Evolutionary conservation across 139 green algal genomes (phyloP).

Genomic region (Coelastrella sp.): DNA sequence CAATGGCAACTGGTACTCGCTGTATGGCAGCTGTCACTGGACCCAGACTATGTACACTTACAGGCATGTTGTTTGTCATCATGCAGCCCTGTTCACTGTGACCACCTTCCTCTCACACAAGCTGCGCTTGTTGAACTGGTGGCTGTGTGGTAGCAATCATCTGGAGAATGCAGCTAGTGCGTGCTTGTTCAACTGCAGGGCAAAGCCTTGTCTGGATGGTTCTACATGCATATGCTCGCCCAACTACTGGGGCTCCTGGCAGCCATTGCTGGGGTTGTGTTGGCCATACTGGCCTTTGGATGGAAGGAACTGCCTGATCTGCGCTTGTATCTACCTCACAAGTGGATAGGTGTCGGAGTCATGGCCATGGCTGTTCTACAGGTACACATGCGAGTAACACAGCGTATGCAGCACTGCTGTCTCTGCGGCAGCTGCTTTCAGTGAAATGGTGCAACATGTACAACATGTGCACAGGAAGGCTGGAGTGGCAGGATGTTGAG

Average conservation of each 20-base stretch:
- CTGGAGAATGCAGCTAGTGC: not conserved
- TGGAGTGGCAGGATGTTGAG: not conserved
- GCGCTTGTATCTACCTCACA: conserved; percentile 34
- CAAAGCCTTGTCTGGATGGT: conserved; percentile 18
- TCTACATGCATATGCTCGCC: conserved; percentile 8
- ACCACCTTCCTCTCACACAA: not conserved
- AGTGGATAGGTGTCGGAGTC: conserved; percentile 30
- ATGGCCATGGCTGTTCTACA: conserved; percentile 37
- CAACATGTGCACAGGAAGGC: not conserved
- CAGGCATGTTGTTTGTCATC: not conserved
- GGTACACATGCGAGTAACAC: not conserved
- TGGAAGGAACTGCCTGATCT: conserved; percentile 35
- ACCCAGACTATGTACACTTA: not conserved
- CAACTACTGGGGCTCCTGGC: conserved; percentile 8
- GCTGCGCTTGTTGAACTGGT: not conserved
- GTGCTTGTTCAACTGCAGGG: not conserved
- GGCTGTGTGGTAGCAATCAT: not conserved
- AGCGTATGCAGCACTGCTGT: not conserved
- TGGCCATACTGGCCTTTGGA: conserved; percentile 39
- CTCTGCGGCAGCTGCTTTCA: not conserved
- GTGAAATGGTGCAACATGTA: not conserved
- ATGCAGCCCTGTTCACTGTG: not conserved
- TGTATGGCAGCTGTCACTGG: no score
- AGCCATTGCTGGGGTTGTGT: not conserved
- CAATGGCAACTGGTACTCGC: no score